Percentiles rank a stretch among this genome's conserved stretches.
phyloP scores from a whole-genome alignment of 768 basidiomycete species.

The Hypholoma sublateritium region DNA sequence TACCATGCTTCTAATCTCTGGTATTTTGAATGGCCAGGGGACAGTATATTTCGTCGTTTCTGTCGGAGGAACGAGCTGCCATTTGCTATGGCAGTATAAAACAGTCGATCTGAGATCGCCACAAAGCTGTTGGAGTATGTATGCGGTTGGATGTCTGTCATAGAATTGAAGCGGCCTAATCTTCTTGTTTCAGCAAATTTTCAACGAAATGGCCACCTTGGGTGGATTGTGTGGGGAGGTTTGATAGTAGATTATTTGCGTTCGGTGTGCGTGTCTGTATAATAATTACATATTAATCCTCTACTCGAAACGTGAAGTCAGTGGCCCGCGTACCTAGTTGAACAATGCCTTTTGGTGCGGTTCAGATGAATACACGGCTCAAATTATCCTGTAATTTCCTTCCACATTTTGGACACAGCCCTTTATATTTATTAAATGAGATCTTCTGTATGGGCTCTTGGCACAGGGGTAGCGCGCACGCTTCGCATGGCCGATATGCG shows the following conservation, averaged over 20 bases:
- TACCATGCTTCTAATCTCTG: constrained; percentile 48
- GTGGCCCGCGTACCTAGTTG: background rate
- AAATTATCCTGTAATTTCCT: no score
- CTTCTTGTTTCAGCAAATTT: constrained; percentile 37
- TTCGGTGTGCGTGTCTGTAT: background rate
- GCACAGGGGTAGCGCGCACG: constrained; percentile 40
- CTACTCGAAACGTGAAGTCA: background rate
- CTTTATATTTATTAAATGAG: no score
- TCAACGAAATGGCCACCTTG: constrained; percentile 43
- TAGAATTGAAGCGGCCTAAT: background rate
- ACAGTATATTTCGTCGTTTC: constrained; percentile 43
- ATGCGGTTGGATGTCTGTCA: background rate
- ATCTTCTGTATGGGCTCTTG: constrained; percentile 28
- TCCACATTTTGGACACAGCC: no score
- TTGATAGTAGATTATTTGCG: constrained; percentile 36
- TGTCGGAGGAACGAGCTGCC: constrained; percentile 41
- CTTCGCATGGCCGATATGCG: constrained; percentile 31
- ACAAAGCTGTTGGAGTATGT: constrained; percentile 48
- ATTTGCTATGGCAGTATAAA: constrained; percentile 46
- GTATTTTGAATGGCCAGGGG: constrained; percentile 53
- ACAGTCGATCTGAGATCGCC: constrained; percentile 44
- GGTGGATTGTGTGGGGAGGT: constrained; percentile 47
- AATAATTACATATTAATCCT: background rate
- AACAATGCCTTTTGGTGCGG: no score
- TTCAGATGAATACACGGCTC: no score